Evolutionary conservation across 345 rosid species (phyloP), one percentile per base, ranked within the genome.

Genomic region (Psidium friedrichsthalianum): DNA sequence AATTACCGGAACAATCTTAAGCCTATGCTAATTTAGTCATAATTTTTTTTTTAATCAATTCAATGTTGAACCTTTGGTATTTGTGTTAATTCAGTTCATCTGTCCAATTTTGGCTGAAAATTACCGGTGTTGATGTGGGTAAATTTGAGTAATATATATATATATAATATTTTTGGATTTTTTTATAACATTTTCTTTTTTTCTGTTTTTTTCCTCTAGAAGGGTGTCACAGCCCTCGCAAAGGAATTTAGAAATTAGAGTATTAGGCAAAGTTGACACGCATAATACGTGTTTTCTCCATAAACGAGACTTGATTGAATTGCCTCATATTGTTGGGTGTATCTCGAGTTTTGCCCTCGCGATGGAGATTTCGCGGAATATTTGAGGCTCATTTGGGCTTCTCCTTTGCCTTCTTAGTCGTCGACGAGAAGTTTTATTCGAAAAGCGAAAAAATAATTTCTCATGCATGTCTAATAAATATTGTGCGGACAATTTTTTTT

Each of bases 91-190:
- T 44, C 8, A 44, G 47, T 44, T 6, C 6, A 6, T 6, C 7
- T 8, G 6, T 5, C 6, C 47, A 51, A 51, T 51, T 51, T 51
- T 51, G 52, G 14, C 14, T 10, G 1, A 1, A 51, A 51, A 51
- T 51, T 8, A 3, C 4, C 0, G 13, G 2, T 13, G 2, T 4
- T 51, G 14, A 51, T 3, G 52, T 11, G 0, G 52, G 1, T 14
- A 51, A 51, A 51, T 51, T 51, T 51, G 0, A 51, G 52, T 51
- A 51, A 51, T 11, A 11, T 49, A n/a, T n/a, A n/a, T 11, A 51
- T 11, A 11, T 36, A 36, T 36, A 36, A 51, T 51, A 11, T 51
- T 51, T 51, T 11, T 3, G 14, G 14, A 51, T 47, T 47, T 51
- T 51, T 51, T 51, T 11, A 0, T 51, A 51, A 51, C 36, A 2